Evolutionary conservation across 1,139 yeast species (phyloP), one percentile per base, ranked within the genome.

Genomic region (Lodderomyces pseudojiufengensis): DNA sequence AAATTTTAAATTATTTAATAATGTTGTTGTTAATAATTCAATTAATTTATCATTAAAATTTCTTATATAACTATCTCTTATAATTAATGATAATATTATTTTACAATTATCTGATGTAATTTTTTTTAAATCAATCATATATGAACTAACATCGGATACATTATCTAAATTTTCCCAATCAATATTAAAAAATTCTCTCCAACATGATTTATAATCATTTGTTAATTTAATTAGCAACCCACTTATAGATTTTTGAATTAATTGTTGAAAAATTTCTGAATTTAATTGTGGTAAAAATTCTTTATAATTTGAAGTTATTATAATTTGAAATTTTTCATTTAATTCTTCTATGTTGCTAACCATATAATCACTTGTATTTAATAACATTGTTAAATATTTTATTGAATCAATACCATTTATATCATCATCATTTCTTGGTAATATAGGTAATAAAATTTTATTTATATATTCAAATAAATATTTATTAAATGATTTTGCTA

Each of bases 321-420:
- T 60, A 14, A 71, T 73, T 9, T 61, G 54, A 35, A 92, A 61
- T 46, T 76, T 78, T 28, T 81, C 84, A 49, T 79, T 87, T 36
- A 92, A 63, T 53, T 92, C 97, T 13, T 72, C 73, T 3, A 83
- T 77, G 5, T 96, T 92, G 12, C 78, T 71, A 21, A 85, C 75
- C 42, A 95, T 81, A 57, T 90, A 92, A 52, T 92, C 96, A 1
- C 95, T 88, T 0, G 98, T 92, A 48, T 88, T 86, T 23, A 92
- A 61, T 9, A 88, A 73, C 57, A 86, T 65, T 20, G 95, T 81
- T 1, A 85, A 70, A 39, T 84, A 76, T 36, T 73, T 73, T 18
- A 85, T 63, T 1, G 85, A 80, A 45, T 84, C 94, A 9, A 68
- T 46, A 0, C 53, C 57, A 13, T 37, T 35, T 18, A 33, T 27